Evolutionary conservation across 208 protist genomes (phyloP).

Genomic region (Herpetomonas tarakana): DNA sequence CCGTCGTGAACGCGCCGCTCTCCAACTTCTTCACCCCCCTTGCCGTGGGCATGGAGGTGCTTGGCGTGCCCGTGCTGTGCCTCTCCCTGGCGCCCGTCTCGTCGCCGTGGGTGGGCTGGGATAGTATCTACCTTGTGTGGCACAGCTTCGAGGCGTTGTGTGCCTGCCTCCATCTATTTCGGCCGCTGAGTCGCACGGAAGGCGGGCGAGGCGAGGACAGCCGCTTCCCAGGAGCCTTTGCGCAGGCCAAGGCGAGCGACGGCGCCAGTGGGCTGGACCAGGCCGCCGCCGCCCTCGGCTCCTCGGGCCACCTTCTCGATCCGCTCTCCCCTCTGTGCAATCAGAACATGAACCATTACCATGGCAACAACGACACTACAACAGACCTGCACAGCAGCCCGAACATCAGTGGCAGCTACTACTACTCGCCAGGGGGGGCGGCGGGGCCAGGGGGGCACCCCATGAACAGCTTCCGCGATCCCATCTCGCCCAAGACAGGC

Average conservation of each 20-base stretch:
- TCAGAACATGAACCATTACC: not conserved
- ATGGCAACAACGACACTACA: not conserved
- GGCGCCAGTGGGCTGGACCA: not conserved
- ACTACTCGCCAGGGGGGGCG: conserved; percentile 4
- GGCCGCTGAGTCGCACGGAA: conserved; percentile 25
- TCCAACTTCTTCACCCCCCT: conserved; percentile 40
- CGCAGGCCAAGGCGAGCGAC: not conserved
- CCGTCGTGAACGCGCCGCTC: conserved; percentile 41
- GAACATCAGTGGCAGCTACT: not conserved
- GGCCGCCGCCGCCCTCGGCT: not conserved
- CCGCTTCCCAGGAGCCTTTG: not conserved
- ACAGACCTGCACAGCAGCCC: not conserved
- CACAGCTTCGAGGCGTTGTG: conserved; percentile 39
- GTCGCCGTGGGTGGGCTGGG: conserved; percentile 38
- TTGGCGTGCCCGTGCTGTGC: conserved; percentile 38
- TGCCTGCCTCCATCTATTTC: conserved; percentile 32
- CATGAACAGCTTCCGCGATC: not conserved
- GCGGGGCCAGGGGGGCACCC: too few species aligned
- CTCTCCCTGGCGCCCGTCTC: conserved; percentile 36
- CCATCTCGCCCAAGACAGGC: too few species aligned
- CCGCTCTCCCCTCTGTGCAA: too few species aligned
- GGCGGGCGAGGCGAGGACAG: conserved; percentile 20
- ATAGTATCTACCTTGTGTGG: conserved; percentile 27
- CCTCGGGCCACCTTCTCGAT: not conserved
- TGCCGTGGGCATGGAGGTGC: conserved; percentile 41